Evolutionary conservation across 2,329 filamentous ascomycete species (phyloP), one percentile per base, ranked within the genome.

Genomic region (Conoideocrella luteorostrata): DNA sequence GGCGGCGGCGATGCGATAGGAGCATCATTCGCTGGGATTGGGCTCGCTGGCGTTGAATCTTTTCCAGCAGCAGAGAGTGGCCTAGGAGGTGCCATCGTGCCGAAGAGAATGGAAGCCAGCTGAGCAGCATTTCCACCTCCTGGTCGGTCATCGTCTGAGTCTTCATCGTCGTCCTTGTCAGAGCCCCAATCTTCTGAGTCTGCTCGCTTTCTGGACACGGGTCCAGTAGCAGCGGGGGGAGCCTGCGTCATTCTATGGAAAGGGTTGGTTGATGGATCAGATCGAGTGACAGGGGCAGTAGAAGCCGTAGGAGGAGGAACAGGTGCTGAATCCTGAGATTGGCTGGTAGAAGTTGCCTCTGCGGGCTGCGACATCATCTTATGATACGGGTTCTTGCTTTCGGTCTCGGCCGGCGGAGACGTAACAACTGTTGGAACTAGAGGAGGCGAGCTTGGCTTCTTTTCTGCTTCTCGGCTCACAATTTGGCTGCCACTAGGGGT

Each of bases 301-400:
- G 54, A 58, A 37, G 62, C 59, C 22, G 61, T 62, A 20, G 64
- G 63, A 15, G 64, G 60, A 13, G 70, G 58, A 38, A 71, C 59
- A 18, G 71, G 58, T 20, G 69, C 58, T 23, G 72, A 62, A 13
- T 70, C 68, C 41, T 22, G 35, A 9, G 34, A 7, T 21, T 39
- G 35, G 11, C 68, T 65, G 42, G 71, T 64, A 10, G 78, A 67
- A 1, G 58, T 21, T 15, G 73, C 67, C 44, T 79, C 82, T 6
- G 70, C 69, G 9, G 80, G 71, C 61, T 90, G 84, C 39, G 81
- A 82, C 73, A 94, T 82, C 69, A 90, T 93, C 65, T 85, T 88
- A 70, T 91, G 88, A 70, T 95, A 98, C 3, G 93, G 93, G 60
- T 97, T 97, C 63, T 87, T 91, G 56, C 88, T 95, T 65, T 95